Evolutionary conservation across 2,329 filamentous ascomycete genomes (phyloP).

Genomic region (Lachnellula subtilissima): DNA sequence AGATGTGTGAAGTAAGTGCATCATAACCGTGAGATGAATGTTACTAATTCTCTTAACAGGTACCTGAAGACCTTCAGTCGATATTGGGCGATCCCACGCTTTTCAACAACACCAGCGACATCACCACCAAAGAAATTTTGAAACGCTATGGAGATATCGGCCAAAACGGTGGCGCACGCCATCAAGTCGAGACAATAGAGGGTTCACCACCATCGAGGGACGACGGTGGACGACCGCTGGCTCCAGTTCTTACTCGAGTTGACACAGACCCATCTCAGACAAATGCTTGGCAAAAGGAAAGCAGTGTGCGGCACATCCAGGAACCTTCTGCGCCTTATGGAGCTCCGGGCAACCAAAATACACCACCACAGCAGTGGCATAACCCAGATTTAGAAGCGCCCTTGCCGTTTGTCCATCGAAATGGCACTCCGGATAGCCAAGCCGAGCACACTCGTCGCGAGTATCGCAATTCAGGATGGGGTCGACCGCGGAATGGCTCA

Average conservation of each 20-base stretch:
- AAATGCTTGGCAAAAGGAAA: constrained; percentile 73
- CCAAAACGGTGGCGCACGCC: constrained; percentile 44
- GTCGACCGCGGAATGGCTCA: constrained; percentile 30
- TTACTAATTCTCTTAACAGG: constrained; percentile 48
- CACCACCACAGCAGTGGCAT: constrained; percentile 46
- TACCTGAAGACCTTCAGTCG: constrained; percentile 85
- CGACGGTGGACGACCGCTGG: constrained; percentile 40
- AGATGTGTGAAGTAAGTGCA: constrained; percentile 84
- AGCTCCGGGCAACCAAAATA: constrained; percentile 38
- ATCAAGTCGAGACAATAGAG: constrained; percentile 57
- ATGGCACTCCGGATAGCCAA: constrained; percentile 32
- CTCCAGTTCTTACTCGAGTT: constrained; percentile 60
- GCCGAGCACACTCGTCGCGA: constrained; percentile 23
- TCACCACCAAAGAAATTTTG: constrained; percentile 95
- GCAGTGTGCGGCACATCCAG: constrained; percentile 73
- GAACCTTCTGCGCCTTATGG: constrained; percentile 46
- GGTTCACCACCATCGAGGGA: constrained; percentile 48
- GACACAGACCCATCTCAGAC: constrained; percentile 78
- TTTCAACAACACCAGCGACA: constrained; percentile 76
- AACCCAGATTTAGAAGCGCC: constrained; percentile 26
- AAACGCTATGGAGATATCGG: constrained; percentile 83
- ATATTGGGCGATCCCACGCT: constrained; percentile 79
- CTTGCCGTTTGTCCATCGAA: constrained; percentile 24
- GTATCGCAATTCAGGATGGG: constrained; percentile 32
- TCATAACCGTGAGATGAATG: background rate